phyloP scores from a whole-genome alignment of 352 stramenopile genomes.

The Pythium brassicae region DNA sequence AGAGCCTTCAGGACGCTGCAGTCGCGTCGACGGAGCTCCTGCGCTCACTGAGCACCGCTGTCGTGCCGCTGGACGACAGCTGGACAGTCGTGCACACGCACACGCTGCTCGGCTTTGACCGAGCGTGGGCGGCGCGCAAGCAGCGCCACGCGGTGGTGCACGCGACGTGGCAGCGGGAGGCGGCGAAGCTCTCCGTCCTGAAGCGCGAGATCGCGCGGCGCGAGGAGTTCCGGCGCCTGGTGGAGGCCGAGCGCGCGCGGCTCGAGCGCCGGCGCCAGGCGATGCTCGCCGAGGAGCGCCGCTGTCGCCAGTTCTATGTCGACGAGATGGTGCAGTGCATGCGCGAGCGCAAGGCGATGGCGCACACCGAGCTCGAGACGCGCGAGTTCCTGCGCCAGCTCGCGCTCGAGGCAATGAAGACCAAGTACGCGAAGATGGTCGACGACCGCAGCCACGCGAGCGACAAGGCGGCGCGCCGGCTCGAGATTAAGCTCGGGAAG shows the following conservation, averaged over 20 bases:
- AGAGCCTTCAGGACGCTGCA: constrained; percentile 18
- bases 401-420: constrained; percentile 67
- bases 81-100: constrained; percentile 1
- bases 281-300: constrained; percentile 63
- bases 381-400: constrained; percentile 58
- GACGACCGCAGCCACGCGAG: constrained; percentile 55
- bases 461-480: constrained; percentile 57
- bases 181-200: constrained; percentile 38
- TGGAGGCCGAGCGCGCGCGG: constrained; percentile 41
- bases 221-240: constrained; percentile 40
- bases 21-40: constrained; percentile 7
- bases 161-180: constrained; percentile 40
- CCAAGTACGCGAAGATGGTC: constrained; percentile 67
- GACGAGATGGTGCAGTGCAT: constrained; percentile 59
- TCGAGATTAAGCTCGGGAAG: constrained; percentile 79
- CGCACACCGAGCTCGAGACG: constrained; percentile 61
- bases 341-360: constrained; percentile 62
- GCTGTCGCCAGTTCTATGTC: constrained; percentile 59
- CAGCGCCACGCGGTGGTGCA: constrained; percentile 29
- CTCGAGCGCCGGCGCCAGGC: constrained; percentile 46
- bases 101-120: constrained; percentile 25
- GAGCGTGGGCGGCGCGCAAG: constrained; percentile 37
- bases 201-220: constrained; percentile 45
- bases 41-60: constrained; percentile 6
- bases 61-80: constrained; percentile 4